Base-by-base conservation (phyloP, 352 stramenopile genomes). In the Phytophthora tentaculata region DNA sequence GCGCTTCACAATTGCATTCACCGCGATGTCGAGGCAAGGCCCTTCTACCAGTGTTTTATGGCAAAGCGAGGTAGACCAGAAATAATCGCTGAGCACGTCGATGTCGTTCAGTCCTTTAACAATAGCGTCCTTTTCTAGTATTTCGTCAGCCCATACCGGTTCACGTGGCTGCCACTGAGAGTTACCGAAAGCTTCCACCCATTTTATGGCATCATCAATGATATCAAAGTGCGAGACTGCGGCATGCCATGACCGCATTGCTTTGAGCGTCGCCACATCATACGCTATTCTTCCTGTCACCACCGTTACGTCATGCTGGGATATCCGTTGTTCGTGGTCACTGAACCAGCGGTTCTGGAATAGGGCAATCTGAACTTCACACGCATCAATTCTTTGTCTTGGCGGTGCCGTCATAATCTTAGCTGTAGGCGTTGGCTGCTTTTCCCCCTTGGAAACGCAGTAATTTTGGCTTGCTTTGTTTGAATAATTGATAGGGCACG, bases 301-400 rank as follows among this genome's bases (percentile, higher is more conserved):
- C 6, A 62, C 41, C 0, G 41, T 62, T n/a, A 54, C 23, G 7
- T 5, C 57, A 16, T 37, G 4, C 3, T 51, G 22, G 14, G 24
- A 9, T 4, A 53, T 65, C 20, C 37, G 14, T 5, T 9, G 5
- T 51, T 62, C 57, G 13, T 65, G 57, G 12, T 52, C 48, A 22
- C 48, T 65, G 22, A 58, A 65, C 35, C 47, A 65, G 1, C 57
- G 35, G 35, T 53, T 65, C 16, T 57, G 47, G 22, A 57, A 64
- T 10, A 44, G 57, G 1, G 35, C 32, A 20, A 64, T 47, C 26
- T 57, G 45, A 3, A 23, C 19, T 1, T 56, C 29, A 24, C 45
- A 64, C 2, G 35, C n/a, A 43, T 51, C 9, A 0, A 64, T 28
- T 14, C 17, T 53, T 19, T 17, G 9, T 9, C 28, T n/a, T n/a